Base-by-base conservation (phyloP, 2,329 filamentous ascomycete species). In the Aspergillus pseudoviridinutans region DNA sequence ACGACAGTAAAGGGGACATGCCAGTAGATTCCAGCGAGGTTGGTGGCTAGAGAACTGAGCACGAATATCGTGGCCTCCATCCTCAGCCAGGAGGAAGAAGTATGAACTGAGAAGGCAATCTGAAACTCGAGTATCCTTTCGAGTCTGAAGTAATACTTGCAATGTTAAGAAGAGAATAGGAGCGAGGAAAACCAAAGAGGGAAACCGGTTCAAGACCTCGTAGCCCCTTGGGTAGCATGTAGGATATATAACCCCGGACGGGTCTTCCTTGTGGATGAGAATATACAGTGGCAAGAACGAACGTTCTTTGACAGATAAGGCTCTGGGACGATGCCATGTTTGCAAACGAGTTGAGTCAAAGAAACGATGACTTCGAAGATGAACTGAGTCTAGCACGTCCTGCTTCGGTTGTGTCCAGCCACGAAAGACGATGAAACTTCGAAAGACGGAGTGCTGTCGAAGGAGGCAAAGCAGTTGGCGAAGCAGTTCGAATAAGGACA, bases 1-100 rank as follows among this genome's bases (percentile, higher is more conserved):
- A 67, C 58, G 9, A 55, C 53, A 10, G 63, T 66, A 38, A 62
- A 60, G 0, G 66, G 66, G 41, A 68, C 58, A 14, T 54, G 57
- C n/a, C 55, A 50, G 29, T 58, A 67, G 12, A 59, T 50, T 4
- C 65, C 63, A 51, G 64, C 64, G 27, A 68, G 49, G 38, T 61
- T 66, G 32, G 61, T 53, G 6, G 44, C 44, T 2, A 47, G 44
- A 22, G 32, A 35, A 35, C 32, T 35, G 32, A 35, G 32, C 32
- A 67, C 9, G 24, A 65, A 64, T 24, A 64, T 53, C 5, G 61
- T 25, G 10, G 57, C 27, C 4, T 66, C 57, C 22, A 65, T 55
- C 17, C 58, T 41, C 28, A 63, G 42, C 20, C 63, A 14, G 44
- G 4, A 29, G 3, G 20, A 22, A 47, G 8, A 14, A 24, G 12